phyloP scores from a whole-genome alignment of 2,329 filamentous ascomycete genomes.

The Aspergillus clavatus region DNA sequence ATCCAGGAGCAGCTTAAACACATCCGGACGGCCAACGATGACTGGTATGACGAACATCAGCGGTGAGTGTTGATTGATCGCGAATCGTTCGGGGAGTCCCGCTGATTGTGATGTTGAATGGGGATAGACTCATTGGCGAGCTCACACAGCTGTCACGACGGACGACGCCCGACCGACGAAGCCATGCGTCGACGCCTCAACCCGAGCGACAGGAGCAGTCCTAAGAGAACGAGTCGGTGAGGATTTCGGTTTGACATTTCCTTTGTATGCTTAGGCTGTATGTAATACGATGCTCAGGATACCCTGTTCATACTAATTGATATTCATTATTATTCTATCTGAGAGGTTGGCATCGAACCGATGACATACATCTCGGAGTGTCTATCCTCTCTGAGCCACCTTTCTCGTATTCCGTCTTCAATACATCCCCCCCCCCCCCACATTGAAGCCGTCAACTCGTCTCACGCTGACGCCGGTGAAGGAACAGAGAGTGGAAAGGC shows the following conservation, averaged over 20 bases:
- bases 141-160: slow-evolving; percentile 33
- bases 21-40: slow-evolving; percentile 42
- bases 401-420: too few species aligned
- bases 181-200: slow-evolving; percentile 27
- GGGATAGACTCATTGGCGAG: slow-evolving; percentile 36
- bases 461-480: background rate
- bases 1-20: slow-evolving; percentile 45
- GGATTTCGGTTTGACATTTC: slow-evolving; percentile 10
- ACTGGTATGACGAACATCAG: slow-evolving; percentile 41
- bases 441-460: background rate
- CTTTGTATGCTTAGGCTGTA: slow-evolving; percentile 23
- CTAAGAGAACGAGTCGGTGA: slow-evolving; percentile 1
- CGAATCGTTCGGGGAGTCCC: too few species aligned
- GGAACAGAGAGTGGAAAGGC: background rate
- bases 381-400: too few species aligned
- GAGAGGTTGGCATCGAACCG: too few species aligned
- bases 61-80: too few species aligned
- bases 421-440: background rate
- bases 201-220: slow-evolving; percentile 18
- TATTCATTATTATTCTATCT: slow-evolving; percentile 2
- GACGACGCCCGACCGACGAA: slow-evolving; percentile 25
- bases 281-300: slow-evolving; percentile 27
- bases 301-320: slow-evolving; percentile 16
- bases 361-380: too few species aligned
- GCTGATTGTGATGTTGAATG: too few species aligned